Percentiles rank a stretch among this genome's conserved stretches.
phyloP scores from a whole-genome alignment of 148 eudicot genomes.

The Nepenthes mirabilis region DNA sequence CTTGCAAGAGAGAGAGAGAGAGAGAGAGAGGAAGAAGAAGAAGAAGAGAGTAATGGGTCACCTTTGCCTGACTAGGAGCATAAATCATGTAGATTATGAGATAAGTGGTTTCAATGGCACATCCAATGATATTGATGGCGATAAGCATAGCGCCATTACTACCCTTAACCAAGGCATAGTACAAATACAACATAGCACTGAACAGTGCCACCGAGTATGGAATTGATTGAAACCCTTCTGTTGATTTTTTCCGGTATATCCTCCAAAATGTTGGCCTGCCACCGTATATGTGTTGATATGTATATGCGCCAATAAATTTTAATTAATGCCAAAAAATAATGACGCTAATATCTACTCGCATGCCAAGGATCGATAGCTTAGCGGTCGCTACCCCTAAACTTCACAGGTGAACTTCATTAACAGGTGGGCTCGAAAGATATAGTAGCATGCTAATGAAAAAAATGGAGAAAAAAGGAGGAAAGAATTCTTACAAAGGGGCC shows the following conservation, averaged over 20 bases:
- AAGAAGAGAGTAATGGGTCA: background rate
- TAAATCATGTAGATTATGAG: conserved; percentile 46
- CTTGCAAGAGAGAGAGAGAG: background rate
- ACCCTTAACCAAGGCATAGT: conserved; percentile 51
- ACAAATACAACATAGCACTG: conserved; percentile 58
- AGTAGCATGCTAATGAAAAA: background rate
- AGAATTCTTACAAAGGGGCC: conserved; percentile 52
- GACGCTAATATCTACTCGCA: background rate
- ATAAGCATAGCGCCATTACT: conserved; percentile 32
- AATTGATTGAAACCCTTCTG: conserved; percentile 65
- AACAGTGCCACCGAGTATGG: conserved; percentile 71
- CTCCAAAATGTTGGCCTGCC: conserved; percentile 67
- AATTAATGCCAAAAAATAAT: background rate
- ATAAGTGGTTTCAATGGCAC: conserved; percentile 33
- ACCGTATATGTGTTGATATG: background rate
- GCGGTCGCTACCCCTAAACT: background rate
- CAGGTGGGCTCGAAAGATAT: background rate
- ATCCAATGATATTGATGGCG: conserved; percentile 56
- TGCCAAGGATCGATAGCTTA: background rate
- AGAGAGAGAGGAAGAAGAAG: background rate
- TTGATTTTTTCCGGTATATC: conserved; percentile 65
- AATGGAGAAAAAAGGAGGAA: background rate
- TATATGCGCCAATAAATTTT: background rate
- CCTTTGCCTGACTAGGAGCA: conserved; percentile 60
- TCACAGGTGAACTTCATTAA: too few species aligned